A percentile compares a stretch with the other conserved stretches of the same genome.
phyloP scores from a whole-genome alignment of 768 basidiomycete genomes.

The Podaxis sp. region DNA sequence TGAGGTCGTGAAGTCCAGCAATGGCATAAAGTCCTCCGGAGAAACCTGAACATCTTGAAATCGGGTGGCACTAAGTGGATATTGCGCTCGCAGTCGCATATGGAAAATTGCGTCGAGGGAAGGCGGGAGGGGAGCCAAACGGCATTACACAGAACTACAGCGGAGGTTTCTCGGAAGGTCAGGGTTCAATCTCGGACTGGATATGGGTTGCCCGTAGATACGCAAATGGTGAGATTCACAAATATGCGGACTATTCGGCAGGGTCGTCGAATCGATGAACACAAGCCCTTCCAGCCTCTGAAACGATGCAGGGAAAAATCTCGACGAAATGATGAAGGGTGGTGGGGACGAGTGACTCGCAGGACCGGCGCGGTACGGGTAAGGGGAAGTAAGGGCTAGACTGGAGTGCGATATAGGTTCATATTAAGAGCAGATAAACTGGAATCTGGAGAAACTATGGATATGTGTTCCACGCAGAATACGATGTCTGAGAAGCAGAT shows the following conservation, averaged over 20 bases:
- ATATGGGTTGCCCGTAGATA: conserved; percentile 3
- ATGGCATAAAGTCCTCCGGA: not conserved
- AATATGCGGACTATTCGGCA: conserved; percentile 9
- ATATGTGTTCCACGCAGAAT: not conserved
- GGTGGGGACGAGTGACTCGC: conserved; percentile 10
- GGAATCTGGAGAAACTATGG: not conserved
- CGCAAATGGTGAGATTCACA: conserved; percentile 1
- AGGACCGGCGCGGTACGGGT: not conserved
- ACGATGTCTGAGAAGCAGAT: not conserved
- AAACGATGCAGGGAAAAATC: conserved; percentile 4
- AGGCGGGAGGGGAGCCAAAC: not conserved
- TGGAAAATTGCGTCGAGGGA: not conserved
- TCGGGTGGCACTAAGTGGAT: not conserved
- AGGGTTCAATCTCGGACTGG: conserved; percentile 17
- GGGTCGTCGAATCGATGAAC: not conserved
- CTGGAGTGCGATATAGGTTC: not conserved
- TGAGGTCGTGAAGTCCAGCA: not conserved
- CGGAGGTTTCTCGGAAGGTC: conserved; percentile 18
- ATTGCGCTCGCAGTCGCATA: conserved; percentile 1
- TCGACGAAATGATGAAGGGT: not conserved
- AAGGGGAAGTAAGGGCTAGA: not conserved
- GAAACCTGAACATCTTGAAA: conserved; percentile 1
- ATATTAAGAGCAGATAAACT: not conserved
- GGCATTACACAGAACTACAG: not conserved
- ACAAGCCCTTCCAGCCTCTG: conserved; percentile 10